phyloP scores from a whole-genome alignment of 177 flowering plant species.

The Vitis hybrid region DNA sequence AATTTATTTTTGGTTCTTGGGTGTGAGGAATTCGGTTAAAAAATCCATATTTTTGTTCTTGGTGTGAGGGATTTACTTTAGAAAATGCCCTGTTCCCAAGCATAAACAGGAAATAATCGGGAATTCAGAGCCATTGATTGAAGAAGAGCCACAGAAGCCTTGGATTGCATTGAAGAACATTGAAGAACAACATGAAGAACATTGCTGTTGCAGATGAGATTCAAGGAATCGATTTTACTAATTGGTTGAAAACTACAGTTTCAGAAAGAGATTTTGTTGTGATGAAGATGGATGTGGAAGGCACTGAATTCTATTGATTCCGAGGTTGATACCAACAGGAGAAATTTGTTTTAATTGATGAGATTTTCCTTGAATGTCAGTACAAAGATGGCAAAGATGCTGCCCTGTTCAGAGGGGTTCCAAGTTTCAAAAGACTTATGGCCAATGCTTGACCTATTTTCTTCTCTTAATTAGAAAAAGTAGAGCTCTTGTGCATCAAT shows the following conservation, averaged over 20 bases:
- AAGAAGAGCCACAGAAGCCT: slow-evolving; percentile 79
- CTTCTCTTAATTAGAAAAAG: slow-evolving; percentile 60
- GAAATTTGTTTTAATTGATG: slow-evolving; percentile 88
- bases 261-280: slow-evolving; percentile 74
- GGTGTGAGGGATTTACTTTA: background rate
- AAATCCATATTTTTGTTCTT: too few species aligned
- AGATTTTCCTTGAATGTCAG: slow-evolving; percentile 89
- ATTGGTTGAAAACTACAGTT: slow-evolving; percentile 76
- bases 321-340: slow-evolving; percentile 71
- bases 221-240: slow-evolving; percentile 83
- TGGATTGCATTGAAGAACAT: slow-evolving; percentile 78
- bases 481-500: slow-evolving; percentile 95
- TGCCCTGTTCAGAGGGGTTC: slow-evolving; percentile 76
- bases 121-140: slow-evolving; percentile 54
- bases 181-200: slow-evolving; percentile 71
- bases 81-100: slow-evolving; percentile 55
- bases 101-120: slow-evolving; percentile 52
- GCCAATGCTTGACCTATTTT: slow-evolving; percentile 78
- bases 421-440: slow-evolving; percentile 77
- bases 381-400: slow-evolving; percentile 94
- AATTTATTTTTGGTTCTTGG: too few species aligned
- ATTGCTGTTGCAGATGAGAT: slow-evolving; percentile 59
- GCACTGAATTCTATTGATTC: slow-evolving; percentile 89
- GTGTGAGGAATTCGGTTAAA: too few species aligned
- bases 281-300: slow-evolving; percentile 98